Evolutionary conservation across 2,329 filamentous ascomycete genomes (phyloP).

Genomic region (Fusarium liriodendri): DNA sequence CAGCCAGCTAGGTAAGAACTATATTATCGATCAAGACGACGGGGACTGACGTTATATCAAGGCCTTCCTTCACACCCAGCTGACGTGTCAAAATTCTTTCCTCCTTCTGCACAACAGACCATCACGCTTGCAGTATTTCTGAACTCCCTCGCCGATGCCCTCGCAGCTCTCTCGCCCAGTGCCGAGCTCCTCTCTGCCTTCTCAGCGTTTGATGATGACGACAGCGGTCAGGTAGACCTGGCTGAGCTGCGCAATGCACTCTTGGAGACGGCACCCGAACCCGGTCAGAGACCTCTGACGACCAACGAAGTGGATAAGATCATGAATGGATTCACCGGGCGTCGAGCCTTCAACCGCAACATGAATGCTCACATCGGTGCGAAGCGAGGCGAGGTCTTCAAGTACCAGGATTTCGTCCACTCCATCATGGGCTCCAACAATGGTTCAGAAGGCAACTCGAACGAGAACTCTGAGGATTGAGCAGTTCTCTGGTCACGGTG

Average conservation of each 20-base stretch:
- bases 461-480: constrained; percentile 43
- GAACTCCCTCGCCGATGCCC: constrained; percentile 79
- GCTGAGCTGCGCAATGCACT: constrained; percentile 85
- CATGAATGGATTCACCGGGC: constrained; percentile 86
- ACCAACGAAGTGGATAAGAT: constrained; percentile 85
- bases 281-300: constrained; percentile 72
- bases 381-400: constrained; percentile 88
- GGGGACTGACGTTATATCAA: constrained; percentile 46
- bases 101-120: constrained; percentile 74
- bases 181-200: constrained; percentile 90
- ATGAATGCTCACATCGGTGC: constrained; percentile 62
- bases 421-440: constrained; percentile 69
- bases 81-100: constrained; percentile 86
- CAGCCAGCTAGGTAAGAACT: constrained; percentile 75
- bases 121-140: constrained; percentile 89
- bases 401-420: constrained; percentile 91
- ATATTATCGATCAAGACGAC: neutral
- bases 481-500: neutral
- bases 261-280: constrained; percentile 82
- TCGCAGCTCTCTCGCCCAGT: constrained; percentile 80
- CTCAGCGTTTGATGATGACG: constrained; percentile 94
- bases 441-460: constrained; percentile 48
- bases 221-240: constrained; percentile 91
- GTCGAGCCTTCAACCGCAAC: constrained; percentile 81
- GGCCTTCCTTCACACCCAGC: constrained; percentile 79